phyloP scores from a whole-genome alignment of 805 yeast genomes.

The Hanseniaspora occidentalis region DNA sequence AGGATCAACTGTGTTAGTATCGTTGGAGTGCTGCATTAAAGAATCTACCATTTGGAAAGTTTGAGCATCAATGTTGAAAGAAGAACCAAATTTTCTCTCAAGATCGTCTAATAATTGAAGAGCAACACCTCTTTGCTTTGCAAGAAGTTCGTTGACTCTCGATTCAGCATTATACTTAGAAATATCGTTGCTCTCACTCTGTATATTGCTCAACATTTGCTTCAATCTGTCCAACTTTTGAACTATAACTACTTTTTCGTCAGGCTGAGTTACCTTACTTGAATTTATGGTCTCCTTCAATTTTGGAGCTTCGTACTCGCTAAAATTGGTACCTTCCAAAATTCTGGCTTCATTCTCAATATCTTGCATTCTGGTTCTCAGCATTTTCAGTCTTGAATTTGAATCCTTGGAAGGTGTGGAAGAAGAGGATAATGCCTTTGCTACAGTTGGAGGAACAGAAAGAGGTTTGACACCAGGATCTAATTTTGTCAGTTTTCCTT shows the following conservation, averaged over 20 bases:
- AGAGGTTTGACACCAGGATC: conserved; percentile 32
- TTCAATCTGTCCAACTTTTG: conserved; percentile 43
- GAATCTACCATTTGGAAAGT: conserved; percentile 2
- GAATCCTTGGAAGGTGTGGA: background rate
- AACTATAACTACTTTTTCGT: conserved; percentile 25
- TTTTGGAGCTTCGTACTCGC: conserved; percentile 27
- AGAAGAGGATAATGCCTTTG: conserved; percentile 1
- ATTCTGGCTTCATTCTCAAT: conserved; percentile 76
- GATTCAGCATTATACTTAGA: conserved; percentile 47
- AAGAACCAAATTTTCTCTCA: conserved; percentile 52
- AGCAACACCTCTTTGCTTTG: conserved; percentile 51
- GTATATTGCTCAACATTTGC: conserved; percentile 46
- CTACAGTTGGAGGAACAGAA: conserved; percentile 1
- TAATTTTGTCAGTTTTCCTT: conserved; percentile 25
- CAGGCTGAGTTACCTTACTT: conserved; percentile 24
- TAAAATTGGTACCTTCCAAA: conserved; percentile 76
- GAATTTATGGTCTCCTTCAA: conserved; percentile 2
- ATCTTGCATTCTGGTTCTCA: conserved; percentile 76
- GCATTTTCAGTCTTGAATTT: conserved; percentile 55
- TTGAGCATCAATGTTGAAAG: conserved; percentile 32
- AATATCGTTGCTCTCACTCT: conserved; percentile 64
- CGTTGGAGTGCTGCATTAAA: conserved; percentile 1
- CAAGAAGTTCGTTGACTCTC: conserved; percentile 41
- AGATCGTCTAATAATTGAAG: conserved; percentile 60
- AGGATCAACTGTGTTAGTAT: background rate